Evolutionary conservation across 2,329 filamentous ascomycete genomes (phyloP), one percentile per base, ranked within the genome.

Genomic region (Coniosporium tulheliwenetii): DNA sequence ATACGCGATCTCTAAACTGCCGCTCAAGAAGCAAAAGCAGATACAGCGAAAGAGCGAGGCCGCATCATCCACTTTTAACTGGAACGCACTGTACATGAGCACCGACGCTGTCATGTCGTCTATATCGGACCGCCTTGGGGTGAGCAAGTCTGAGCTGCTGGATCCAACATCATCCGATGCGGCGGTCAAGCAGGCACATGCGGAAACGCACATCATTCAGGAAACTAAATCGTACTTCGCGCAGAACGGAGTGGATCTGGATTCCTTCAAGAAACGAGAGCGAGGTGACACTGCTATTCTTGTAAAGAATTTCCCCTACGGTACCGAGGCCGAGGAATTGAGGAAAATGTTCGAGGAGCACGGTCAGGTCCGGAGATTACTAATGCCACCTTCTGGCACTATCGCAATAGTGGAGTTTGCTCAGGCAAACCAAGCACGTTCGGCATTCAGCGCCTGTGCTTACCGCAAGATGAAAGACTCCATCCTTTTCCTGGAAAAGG

Each of bases 1-100:
- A 49, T 91, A 82, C 60, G 79, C 81, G 43, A 71, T 98, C 41
- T 86, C 89, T 0, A 93, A 95, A 59, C 62, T 98, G 50, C 89
- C 91, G 12, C 66, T 96, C 48, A 96, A 95, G 64, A 91, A 93
- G 60, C 91, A 96, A 60, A 85, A 85, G 51, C 75, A 93, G 52
- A 82, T 96, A 49, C 85, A 82, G 57, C 83, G 82, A 53, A 93
- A 84, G 62, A 73, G 79, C 39, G 81, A 89, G 52, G 84, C 87
- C 15, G 72, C 82, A 8, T 80, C 79, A 29, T 77, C 73, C 38
- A 77, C 75, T 1, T 96, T 96, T 64, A 94, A 89, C 58, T 98
- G 91, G 91, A 98, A 98, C 66, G 89, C 87, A n/a, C 69, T 98
- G n/a, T 98, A 91, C 61, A 93, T 98, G 83, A 95, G 82, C 61